Percentiles rank a stretch among this genome's conserved stretches.
Conservation (phyloP, 257 asterid species). For the Solanum habrochaites region DNA sequence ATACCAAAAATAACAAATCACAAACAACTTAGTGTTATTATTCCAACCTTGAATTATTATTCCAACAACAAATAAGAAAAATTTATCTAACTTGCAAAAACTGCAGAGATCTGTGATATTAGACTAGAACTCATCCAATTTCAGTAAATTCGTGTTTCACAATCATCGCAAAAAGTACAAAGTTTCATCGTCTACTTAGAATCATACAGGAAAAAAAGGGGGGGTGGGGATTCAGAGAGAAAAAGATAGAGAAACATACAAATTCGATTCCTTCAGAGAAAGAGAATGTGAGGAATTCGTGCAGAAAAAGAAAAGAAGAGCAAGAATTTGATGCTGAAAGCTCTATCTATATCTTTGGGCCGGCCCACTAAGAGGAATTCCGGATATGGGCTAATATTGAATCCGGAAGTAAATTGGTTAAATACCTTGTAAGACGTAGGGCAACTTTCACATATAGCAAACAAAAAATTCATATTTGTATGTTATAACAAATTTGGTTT, state of each 20-base stretch:
- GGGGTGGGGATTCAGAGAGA: no score
- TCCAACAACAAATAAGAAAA: neutral
- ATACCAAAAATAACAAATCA: neutral
- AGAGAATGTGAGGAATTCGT: neutral
- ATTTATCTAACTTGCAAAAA: neutral
- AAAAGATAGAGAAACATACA: neutral
- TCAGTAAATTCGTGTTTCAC: neutral
- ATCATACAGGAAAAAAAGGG: neutral
- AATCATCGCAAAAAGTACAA: neutral
- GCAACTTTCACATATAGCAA: no score
- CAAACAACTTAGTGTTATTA: neutral
- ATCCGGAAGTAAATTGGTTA: neutral
- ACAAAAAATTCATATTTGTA: no score
- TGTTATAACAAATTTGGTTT: no score
- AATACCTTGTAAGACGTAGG: no score
- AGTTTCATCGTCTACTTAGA: neutral
- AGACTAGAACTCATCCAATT: neutral
- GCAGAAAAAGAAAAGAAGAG: neutral
- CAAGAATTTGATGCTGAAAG: neutral
- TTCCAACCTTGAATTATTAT: no score
- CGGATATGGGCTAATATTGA: neutral
- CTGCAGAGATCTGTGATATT: neutral
- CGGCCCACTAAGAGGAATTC: neutral
- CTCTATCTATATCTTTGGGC: neutral
- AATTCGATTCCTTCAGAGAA: neutral